Conservation (phyloP, 129 eudicot genomes). For the Pulicaria dysenterica region DNA sequence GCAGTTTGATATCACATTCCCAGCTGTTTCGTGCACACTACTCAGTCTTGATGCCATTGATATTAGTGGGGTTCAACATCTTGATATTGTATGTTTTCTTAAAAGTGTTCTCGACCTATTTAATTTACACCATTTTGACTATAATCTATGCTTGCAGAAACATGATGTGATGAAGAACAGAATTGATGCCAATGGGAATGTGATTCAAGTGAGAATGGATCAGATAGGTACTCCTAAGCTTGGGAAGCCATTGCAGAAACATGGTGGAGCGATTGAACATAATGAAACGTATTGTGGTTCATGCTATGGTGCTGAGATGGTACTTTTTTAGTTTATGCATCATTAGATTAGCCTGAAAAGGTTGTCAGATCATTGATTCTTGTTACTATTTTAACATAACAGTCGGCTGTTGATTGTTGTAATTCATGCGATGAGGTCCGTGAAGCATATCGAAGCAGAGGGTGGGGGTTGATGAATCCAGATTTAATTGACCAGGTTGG, state of each 20-base stretch:
- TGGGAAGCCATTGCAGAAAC: conserved; percentile 85
- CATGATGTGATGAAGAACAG: conserved; percentile 87
- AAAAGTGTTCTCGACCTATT: conserved; percentile 6
- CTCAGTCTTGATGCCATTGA: conserved; percentile 94
- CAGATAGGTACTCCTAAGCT: conserved; percentile 83
- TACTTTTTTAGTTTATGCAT: conserved; percentile 25
- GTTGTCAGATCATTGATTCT: conserved; percentile 14
- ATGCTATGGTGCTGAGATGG: conserved; percentile 94
- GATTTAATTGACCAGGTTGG: conserved; percentile 91
- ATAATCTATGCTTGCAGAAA: conserved; percentile 47
- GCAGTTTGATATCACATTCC: conserved; percentile 98
- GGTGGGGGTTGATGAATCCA: conserved; percentile 89
- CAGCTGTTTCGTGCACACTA: conserved; percentile 79
- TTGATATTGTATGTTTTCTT: conserved; percentile 72
- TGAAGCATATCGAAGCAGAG: conserved; percentile 89
- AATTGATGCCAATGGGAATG: conserved; percentile 72
- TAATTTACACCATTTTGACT: conserved; percentile 16
- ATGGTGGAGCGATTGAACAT: conserved; percentile 86
- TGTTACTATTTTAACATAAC: conserved; percentile 32
- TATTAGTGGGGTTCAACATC: conserved; percentile 97
- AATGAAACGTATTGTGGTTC: conserved; percentile 96
- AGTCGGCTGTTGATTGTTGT: conserved; percentile 87
- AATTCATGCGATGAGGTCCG: conserved; percentile 97
- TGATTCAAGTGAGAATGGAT: conserved; percentile 66
- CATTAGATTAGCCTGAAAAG: neutral